Conservation (phyloP, 495 filamentous ascomycete species). For the Neurospora intermedia region DNA sequence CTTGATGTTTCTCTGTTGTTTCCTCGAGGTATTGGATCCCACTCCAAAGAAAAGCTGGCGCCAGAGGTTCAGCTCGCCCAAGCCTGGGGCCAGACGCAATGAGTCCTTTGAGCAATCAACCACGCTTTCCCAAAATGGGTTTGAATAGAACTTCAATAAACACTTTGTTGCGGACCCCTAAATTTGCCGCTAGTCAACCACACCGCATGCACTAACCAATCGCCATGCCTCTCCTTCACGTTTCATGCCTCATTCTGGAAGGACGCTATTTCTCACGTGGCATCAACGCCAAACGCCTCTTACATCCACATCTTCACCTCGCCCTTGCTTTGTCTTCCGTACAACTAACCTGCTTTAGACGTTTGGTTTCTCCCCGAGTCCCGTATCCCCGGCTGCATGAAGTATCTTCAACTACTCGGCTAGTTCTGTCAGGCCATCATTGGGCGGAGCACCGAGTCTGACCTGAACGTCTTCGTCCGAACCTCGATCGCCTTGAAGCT, state of each 20-base stretch:
- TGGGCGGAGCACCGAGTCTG: background rate
- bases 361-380: background rate
- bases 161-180: background rate
- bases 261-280: background rate
- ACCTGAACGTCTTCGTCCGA: background rate
- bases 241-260: background rate
- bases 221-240: background rate
- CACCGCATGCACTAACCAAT: background rate
- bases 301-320: background rate
- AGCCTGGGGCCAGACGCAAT: background rate
- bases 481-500: background rate
- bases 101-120: background rate
- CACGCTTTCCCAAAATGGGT: constrained; percentile 18
- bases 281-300: background rate
- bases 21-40: background rate
- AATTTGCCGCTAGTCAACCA: background rate
- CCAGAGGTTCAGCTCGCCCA: background rate
- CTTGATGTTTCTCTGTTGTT: background rate
- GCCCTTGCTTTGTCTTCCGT: background rate
- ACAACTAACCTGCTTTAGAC: background rate
- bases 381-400: background rate
- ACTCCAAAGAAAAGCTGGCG: background rate
- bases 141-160: constrained; percentile 27
- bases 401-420: background rate
- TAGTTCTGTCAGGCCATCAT: background rate